Conservation (phyloP, 148 eudicot genomes). For the Spergularia marina region DNA sequence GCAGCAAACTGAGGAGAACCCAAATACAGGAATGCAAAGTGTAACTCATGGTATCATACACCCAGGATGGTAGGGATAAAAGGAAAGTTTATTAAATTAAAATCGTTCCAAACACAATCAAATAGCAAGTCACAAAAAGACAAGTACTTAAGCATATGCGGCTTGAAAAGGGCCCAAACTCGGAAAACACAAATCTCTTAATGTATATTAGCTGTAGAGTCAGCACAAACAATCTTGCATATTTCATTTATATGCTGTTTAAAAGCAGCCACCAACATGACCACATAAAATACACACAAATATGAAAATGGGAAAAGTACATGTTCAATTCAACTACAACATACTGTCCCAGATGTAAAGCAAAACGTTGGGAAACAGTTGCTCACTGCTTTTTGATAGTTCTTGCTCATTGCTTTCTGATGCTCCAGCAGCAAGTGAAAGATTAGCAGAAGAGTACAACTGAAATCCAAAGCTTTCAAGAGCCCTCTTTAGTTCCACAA, state of each 20-base stretch:
- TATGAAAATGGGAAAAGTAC: constrained; percentile 3
- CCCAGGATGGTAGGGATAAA: too few species aligned
- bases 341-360: background rate
- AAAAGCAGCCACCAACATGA: background rate
- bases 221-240: too few species aligned
- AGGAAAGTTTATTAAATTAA: too few species aligned
- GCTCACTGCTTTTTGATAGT: constrained; percentile 38
- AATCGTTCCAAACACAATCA: too few species aligned
- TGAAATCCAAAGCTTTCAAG: constrained; percentile 71
- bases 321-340: background rate
- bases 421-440: constrained; percentile 29
- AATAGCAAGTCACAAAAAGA: too few species aligned
- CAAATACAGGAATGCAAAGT: too few species aligned
- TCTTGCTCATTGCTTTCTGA: constrained; percentile 38
- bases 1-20: too few species aligned
- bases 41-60: too few species aligned
- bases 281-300: background rate
- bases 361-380: background rate
- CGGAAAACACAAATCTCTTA: too few species aligned
- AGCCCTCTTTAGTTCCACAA: constrained; percentile 55
- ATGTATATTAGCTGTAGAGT: too few species aligned
- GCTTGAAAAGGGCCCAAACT: too few species aligned
- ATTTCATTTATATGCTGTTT: background rate
- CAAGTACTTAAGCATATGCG: too few species aligned
- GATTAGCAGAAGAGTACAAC: constrained; percentile 31